Evolutionary conservation across 768 basidiomycete species (phyloP).

Genomic region (Calvatia gigantea): DNA sequence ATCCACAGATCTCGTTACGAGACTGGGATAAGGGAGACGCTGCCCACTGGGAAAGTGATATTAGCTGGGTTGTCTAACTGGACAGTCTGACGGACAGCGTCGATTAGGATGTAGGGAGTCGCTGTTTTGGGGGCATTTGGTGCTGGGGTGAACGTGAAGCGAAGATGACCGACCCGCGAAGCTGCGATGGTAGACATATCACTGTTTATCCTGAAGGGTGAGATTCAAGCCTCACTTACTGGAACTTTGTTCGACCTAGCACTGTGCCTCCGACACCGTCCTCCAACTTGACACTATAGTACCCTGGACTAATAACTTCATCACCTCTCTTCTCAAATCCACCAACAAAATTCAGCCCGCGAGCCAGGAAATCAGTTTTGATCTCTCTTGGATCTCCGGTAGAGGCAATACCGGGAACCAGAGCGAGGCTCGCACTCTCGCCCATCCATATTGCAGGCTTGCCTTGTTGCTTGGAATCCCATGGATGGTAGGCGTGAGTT

Average conservation of each 20-base stretch:
- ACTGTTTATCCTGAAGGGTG: no score
- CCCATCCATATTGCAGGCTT: conserved; percentile 92
- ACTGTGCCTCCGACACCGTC: conserved; percentile 50
- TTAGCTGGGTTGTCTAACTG: conserved; percentile 46
- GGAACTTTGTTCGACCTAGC: conserved; percentile 54
- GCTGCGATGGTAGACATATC: no score
- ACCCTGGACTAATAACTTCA: conserved; percentile 51
- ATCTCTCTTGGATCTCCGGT: background rate
- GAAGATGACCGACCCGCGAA: conserved; percentile 70
- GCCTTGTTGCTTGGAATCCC: conserved; percentile 79
- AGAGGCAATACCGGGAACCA: conserved; percentile 53
- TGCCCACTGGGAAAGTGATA: conserved; percentile 51
- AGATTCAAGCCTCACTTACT: conserved; percentile 37
- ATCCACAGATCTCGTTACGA: conserved; percentile 4
- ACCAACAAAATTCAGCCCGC: conserved; percentile 27
- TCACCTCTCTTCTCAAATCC: conserved; percentile 52
- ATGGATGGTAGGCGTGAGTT: conserved; percentile 36
- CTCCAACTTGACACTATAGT: conserved; percentile 54
- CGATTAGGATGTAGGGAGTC: conserved; percentile 58
- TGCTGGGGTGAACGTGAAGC: conserved; percentile 55
- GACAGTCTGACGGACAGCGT: conserved; percentile 61
- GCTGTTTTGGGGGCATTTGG: conserved; percentile 12
- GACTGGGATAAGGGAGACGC: conserved; percentile 37
- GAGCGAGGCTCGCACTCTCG: conserved; percentile 58
- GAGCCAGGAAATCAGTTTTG: background rate